Base-by-base conservation (phyloP, 345 rosid species). In the Combretum micranthum region DNA sequence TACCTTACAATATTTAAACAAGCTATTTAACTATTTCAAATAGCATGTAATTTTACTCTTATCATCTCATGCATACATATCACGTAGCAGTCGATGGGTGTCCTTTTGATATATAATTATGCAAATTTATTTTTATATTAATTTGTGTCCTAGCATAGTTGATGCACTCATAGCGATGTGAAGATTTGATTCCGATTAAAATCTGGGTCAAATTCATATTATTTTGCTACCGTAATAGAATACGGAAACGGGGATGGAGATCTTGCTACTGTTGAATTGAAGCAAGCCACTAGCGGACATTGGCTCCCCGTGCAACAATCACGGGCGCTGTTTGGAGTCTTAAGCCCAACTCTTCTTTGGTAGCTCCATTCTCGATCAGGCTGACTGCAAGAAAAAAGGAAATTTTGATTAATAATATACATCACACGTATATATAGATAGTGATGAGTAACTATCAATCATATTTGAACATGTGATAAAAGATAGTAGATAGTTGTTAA, bases 261-360 rank as follows among this genome's bases (percentile, higher is more conserved):
- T 3, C 68, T 80, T 7, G 63, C 62, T 1, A 44, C 70, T 0
- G 80, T 80, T 8, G 80, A 73, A 15, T 62, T 85, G 20, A 82
- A 80, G 65, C 75, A 74, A 52, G 76, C 81, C 17, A 25, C 44
- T 0, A 71, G 64, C 25, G 72, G 70, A 50, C 50, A 67, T 0
- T 87, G 91, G 94, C 51, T 73, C 13, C 56, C 84, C 14, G 79
- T 83, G 91, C 75, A 63, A 43, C 77, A 60, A 0, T 76, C 76
- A 0, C 79, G 77, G 91, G 94, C 19, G 86, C 87, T 0, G 69
- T 74, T 47, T 87, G 91, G 97, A 68, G 73, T 21, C 70, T 82
- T 10, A 56, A 77, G 55, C 44, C 66, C 0, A 76, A 81, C 14
- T 77, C 86, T 0, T 37, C 64, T 13, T 56, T 87, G 50, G 69